Evolutionary conservation across 2,329 filamentous ascomycete genomes (phyloP), one percentile per base, ranked within the genome.

Genomic region (Macrophomina pseudophaseolina): DNA sequence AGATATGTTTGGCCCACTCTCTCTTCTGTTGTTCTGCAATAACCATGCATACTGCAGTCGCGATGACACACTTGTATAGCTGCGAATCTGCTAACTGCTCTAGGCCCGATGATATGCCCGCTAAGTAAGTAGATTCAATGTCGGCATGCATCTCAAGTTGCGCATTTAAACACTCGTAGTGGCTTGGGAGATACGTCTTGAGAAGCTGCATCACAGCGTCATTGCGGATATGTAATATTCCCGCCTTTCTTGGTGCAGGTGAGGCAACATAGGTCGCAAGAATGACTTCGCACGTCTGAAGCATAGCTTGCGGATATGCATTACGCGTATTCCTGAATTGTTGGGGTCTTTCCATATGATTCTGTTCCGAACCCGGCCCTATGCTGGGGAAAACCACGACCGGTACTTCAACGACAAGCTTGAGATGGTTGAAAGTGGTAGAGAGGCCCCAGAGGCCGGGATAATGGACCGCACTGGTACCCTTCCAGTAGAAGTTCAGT

Each of bases 401-500:
- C 6, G 72, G 72, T 7, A 74, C 14, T 23, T 38, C 58, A 0
- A 72, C 76, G 8, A 75, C 68, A 4, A 78, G 69, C 65, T 78
- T 78, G 23, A 78, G 51, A 60, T 78, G 75, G 38, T 72, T 74
- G 65, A 71, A 76, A 0, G 69, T 67, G 3, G 75, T 46, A 8
- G 70, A 70, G 5, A 64, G 58, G 0, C 75, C 75, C 56, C 71
- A 76, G 4, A 38, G 66, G 1, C 72, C 60, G 3, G 60, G 49
- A 58, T 75, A 73, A 30, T 68, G 69, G 11, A 74, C 72, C 4
- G 71, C 74, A 14, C 71, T 69, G 3, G 76, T 78, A 5, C 75
- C 75, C 60, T 76, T 78, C 76, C 76, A 78, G 60, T 69, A 72
- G 63, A 78, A 78, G 14, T 76, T 73, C 4, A 78, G 64, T 7